Evolutionary conservation across 192 early-diverging fungal species (phyloP), one percentile per base, ranked within the genome.

Genomic region (Gigaspora rosea): DNA sequence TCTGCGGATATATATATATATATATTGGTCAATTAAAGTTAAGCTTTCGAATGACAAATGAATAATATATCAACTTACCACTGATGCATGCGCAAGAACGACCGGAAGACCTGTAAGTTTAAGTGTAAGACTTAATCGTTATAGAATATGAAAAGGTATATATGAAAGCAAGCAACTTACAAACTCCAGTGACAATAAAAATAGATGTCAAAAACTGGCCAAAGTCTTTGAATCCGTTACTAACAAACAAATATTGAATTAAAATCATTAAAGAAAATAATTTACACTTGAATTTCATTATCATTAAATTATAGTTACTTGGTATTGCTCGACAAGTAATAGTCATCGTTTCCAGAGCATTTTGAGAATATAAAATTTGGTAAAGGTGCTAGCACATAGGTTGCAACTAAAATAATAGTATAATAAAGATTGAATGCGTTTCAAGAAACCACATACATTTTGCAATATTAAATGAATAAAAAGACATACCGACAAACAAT

Each of bases 171-270:
- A 6, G 13, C 11, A 6, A 82, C 87, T 79, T 81, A 93, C 91
- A 92, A 66, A 97, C 91, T 46, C 96, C 97, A 27, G 95, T 95
- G 5, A 97, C 91, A 63, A 97, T 91, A 78, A 99, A 91, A 65
- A 97, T 90, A 51, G 91, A 88, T 20, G 97, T 99, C 47, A 99
- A 80, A 76, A 99, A 99, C 63, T 91, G 88, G 50, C 93, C 91
- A 74, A 89, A 87, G 78, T 93, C 91, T 33, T 86, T 82, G 49
- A 86, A 82, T 48, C 82, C 82, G 73, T 78, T 79, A 78, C 32
- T 47, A 75, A 71, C 35, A 49, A 74, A 71, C 20, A 75, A 72
- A 46, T 75, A 76, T 41, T 8, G 11, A 32, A 70, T 33, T 18
- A 52, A 33, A 51, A 32, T 22, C 15, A 52, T 51, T 1, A 13